Evolutionary conservation across 306 rosid species (phyloP).

Genomic region (Canavalia gladiata): DNA sequence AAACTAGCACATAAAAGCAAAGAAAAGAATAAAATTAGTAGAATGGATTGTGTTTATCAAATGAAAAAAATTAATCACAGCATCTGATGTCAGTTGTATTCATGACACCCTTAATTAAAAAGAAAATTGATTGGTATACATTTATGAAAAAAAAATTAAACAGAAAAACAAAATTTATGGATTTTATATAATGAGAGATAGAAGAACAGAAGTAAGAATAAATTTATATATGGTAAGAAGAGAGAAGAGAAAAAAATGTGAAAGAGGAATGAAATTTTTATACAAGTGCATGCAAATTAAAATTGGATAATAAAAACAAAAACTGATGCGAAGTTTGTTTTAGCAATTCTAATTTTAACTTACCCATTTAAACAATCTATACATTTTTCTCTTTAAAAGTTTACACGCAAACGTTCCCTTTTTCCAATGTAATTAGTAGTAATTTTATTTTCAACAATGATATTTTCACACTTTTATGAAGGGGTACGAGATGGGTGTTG

Average conservation of each 20-base stretch:
- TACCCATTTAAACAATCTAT: neutral
- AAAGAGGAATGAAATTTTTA: too few species aligned
- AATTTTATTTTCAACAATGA: too few species aligned
- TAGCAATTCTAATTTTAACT: neutral
- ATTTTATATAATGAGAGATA: too few species aligned
- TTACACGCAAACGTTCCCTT: neutral
- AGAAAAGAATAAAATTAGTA: neutral
- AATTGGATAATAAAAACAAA: neutral
- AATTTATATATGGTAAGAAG: too few species aligned
- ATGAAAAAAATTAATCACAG: neutral
- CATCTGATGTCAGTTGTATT: neutral
- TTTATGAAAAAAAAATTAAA: too few species aligned
- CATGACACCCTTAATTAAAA: neutral
- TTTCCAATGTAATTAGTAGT: neutral
- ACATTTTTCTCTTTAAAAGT: neutral
- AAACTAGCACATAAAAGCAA: slow-evolving; percentile 2
- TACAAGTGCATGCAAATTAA: too few species aligned
- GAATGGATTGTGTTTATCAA: slow-evolving; percentile 4
- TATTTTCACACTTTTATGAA: too few species aligned
- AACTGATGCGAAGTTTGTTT: neutral
- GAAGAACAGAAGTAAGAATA: too few species aligned
- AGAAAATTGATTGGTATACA: too few species aligned
- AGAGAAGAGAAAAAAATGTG: too few species aligned
- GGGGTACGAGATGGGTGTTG: too few species aligned
- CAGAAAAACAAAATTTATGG: too few species aligned